Base-by-base conservation (phyloP, 2,329 filamentous ascomycete genomes). In the Aphanoascus verrucosus region DNA sequence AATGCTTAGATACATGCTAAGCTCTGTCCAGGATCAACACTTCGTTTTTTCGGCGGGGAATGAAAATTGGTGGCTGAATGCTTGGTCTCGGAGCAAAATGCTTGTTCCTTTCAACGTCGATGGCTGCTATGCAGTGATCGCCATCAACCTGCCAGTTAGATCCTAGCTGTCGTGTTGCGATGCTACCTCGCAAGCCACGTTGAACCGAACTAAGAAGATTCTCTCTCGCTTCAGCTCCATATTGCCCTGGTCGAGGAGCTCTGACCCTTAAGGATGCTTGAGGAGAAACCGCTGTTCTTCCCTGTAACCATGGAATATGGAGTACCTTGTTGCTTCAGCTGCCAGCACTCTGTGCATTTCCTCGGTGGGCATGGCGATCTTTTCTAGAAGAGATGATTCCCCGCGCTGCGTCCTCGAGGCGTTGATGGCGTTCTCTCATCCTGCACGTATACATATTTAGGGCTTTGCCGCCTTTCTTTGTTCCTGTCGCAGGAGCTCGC, bases 101-200 rank as follows among this genome's bases (percentile, higher is more conserved):
- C 40, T 52, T 52, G 32, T 52, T 12, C 44, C 17, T 19, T 12
- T 37, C 49, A 44, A 52, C 31, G 40, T 23, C 2, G 5, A 28
- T 7, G 23, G 23, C 23, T 32, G 38, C 23, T 34, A 31, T 15
- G n/a, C 11, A 37, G 31, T 37, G 49, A 52, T 52, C 49, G 41
- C 37, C 49, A 34, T 11, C 28, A n/a, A 23, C 5, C 15, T 45
- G 15, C 17, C 49, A 8, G 1, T 52, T 35, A 8, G 19, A 52
- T 37, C 49, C 15, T 52, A 45, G 49, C 31, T 14, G 32, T n/a
- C 41, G 37, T 37, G 5, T 44, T 52, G 49, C 49, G 28, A 52
- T 45, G 49, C 37, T 28, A 52, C 49, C 41, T 52, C 41, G 31
- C 49, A 44, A 34, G 44, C 31, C 20, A 20, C 35, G 28, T 28